Conservation (phyloP, 805 yeast genomes). For the Spathaspora passalidarum region DNA sequence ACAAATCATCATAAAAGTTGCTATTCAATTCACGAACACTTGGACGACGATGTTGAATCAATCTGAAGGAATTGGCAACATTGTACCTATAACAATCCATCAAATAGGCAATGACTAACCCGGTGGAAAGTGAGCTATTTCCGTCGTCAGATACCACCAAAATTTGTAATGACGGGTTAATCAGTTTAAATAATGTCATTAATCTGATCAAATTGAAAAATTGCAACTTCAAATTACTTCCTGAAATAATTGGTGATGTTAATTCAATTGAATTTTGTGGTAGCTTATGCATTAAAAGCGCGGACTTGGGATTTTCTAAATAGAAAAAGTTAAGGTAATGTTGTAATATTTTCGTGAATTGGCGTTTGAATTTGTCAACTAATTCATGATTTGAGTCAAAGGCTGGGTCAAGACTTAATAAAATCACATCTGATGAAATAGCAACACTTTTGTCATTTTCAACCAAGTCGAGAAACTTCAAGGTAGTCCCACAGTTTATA, state of each 20-base stretch:
- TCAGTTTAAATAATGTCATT: constrained; percentile 29
- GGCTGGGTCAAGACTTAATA: constrained; percentile 35
- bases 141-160: constrained; percentile 34
- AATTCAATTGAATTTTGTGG: constrained; percentile 20
- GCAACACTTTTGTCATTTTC: constrained; percentile 15
- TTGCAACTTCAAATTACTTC: constrained; percentile 30
- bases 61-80: constrained; percentile 25
- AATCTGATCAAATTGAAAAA: constrained; percentile 36
- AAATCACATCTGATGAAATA: constrained; percentile 35
- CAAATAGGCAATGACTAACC: constrained; percentile 32
- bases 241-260: constrained; percentile 34
- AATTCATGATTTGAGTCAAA: constrained; percentile 18
- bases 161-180: constrained; percentile 29
- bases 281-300: constrained; percentile 26
- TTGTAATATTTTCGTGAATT: constrained; percentile 33
- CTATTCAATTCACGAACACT: constrained; percentile 20
- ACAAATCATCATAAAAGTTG: constrained; percentile 37
- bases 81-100: constrained; percentile 41
- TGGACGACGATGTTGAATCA: constrained; percentile 18
- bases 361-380: constrained; percentile 22
- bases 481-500: constrained; percentile 36
- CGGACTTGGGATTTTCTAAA: constrained; percentile 27
- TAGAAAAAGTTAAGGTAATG: constrained; percentile 37
- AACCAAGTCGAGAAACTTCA: constrained; percentile 24
- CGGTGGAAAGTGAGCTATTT: constrained; percentile 23